Evolutionary conservation across 768 basidiomycete genomes (phyloP).

Genomic region (Xanthoconium purpureum): DNA sequence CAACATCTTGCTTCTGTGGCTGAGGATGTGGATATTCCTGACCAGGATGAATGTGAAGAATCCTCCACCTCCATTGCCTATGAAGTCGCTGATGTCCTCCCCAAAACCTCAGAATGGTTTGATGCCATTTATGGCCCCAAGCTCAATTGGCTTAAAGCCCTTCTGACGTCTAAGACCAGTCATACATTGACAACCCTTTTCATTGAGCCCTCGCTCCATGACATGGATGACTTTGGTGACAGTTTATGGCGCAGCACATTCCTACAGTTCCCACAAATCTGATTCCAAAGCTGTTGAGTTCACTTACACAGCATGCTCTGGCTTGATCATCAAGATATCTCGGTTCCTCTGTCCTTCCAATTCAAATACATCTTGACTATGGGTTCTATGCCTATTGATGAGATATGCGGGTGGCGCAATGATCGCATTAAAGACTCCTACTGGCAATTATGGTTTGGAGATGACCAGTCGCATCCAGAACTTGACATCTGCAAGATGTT

Average conservation of each 20-base stretch:
- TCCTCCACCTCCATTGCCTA: slow-evolving; percentile 45
- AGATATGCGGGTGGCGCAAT: slow-evolving; percentile 80
- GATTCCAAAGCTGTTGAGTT: slow-evolving; percentile 85
- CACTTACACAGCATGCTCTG: slow-evolving; percentile 48
- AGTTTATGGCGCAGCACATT: slow-evolving; percentile 77
- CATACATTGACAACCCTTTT: slow-evolving; percentile 87
- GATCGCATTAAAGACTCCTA: slow-evolving; percentile 94
- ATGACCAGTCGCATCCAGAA: slow-evolving; percentile 70
- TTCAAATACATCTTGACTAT: slow-evolving; percentile 86
- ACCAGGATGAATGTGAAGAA: slow-evolving; percentile 39
- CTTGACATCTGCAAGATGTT: slow-evolving; percentile 81
- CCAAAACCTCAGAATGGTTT: slow-evolving; percentile 72
- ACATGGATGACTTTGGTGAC: slow-evolving; percentile 51
- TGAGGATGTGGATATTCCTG: slow-evolving; percentile 30
- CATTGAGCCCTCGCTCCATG: slow-evolving; percentile 85
- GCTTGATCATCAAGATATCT: slow-evolving; percentile 59
- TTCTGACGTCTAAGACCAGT: slow-evolving; percentile 71
- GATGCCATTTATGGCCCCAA: slow-evolving; percentile 76
- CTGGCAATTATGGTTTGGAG: slow-evolving; percentile 98
- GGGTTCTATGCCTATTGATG: slow-evolving; percentile 92
- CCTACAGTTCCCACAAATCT: slow-evolving; percentile 65
- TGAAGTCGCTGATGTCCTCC: slow-evolving; percentile 51
- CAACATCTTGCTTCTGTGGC: slow-evolving; percentile 69
- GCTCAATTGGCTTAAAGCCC: slow-evolving; percentile 82
- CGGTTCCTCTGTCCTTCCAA: slow-evolving; percentile 77